Evolutionary conservation across 179 eudicot genomes (phyloP), one percentile per base, ranked within the genome.

Genomic region (Pouteria campechiana): DNA sequence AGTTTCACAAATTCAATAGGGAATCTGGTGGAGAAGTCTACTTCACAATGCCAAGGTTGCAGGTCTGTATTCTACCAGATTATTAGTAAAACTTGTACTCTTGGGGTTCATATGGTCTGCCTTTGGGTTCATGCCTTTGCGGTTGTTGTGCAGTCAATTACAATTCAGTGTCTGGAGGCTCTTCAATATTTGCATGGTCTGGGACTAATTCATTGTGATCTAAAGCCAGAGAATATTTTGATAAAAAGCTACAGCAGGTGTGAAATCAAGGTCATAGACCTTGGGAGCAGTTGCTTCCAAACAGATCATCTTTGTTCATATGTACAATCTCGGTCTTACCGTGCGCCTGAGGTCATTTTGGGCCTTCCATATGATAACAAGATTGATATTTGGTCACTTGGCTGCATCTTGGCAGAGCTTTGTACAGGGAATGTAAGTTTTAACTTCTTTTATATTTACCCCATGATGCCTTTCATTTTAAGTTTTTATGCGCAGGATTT

Each of bases 11-110:
- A 56, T 90, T 90, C 51, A 90, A 86, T 49, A 69, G 96, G 57
- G 98, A 90, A 69, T 90, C 96, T 48, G 98, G 98, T 44, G 98
- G 98, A 22, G 98, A 90, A 60, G 98, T 90, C 50, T 90, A 90
- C 67, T 90, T 90, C 63, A 90, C 98, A 40, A 90, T 90, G 98
- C 94, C 98, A 57, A 87, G 98, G 69, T 75, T 90, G 64, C 98
- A 90, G 98, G 98, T 90, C 63, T 36, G 63, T 24, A 16, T 17
- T 9, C 15, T 43, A 36, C 33, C 54, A 27, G 15, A 54, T 18
- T 54, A 18, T 41, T 21, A 13, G 11, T 30, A 18, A 14, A 33
- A 13, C 23, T 1, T 46, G 6, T 48, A 7, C 25, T 25, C 2
- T 23, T 2, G n/a, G 20, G 41, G 5, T 9, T 25, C 15, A 20